A percentile compares a stretch with the other conserved stretches of the same genome.
phyloP scores from a whole-genome alignment of 2,329 filamentous ascomycete species.

The Basipetospora chlamydospora region DNA sequence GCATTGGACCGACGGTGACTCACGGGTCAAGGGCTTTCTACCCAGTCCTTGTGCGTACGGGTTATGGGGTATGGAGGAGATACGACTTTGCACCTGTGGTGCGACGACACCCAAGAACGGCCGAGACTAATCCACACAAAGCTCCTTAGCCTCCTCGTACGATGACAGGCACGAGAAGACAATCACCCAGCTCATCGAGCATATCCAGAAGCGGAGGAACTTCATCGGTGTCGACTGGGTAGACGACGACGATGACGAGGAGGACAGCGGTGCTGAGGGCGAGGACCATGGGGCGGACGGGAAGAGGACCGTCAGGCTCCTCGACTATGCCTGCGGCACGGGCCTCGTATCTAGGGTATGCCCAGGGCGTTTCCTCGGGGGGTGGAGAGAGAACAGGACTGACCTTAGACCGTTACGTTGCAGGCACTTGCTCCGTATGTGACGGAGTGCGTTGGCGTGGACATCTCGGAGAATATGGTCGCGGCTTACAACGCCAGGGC shows the following conservation, averaged over 20 bases:
- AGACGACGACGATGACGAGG: slow-evolving; percentile 21
- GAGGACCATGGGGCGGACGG: slow-evolving; percentile 6
- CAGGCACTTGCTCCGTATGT: slow-evolving; percentile 47
- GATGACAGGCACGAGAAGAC: slow-evolving; percentile 41
- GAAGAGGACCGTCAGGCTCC: slow-evolving; percentile 31
- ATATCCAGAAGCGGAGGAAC: slow-evolving; percentile 35
- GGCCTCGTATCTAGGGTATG: slow-evolving; percentile 49
- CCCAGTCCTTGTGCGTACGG: not conserved
- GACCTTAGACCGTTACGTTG: not conserved
- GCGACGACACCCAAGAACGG: no score
- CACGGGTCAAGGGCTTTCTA: not conserved
- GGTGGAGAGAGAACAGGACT: no score
- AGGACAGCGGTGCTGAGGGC: slow-evolving; percentile 15
- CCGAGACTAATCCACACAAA: not conserved
- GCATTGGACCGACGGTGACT: not conserved
- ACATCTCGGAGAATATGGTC: slow-evolving; percentile 59
- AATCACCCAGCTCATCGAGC: slow-evolving; percentile 35
- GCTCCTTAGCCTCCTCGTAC: slow-evolving; percentile 29
- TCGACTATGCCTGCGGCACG: slow-evolving; percentile 68
- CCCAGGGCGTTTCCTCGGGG: no score
- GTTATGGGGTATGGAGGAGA: not conserved
- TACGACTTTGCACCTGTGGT: no score
- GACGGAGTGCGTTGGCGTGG: slow-evolving; percentile 50
- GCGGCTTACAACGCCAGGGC: slow-evolving; percentile 49
- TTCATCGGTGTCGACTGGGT: slow-evolving; percentile 50